Base-by-base conservation (phyloP, 441 rosid genomes). In the Arabidopsis lyrata region DNA sequence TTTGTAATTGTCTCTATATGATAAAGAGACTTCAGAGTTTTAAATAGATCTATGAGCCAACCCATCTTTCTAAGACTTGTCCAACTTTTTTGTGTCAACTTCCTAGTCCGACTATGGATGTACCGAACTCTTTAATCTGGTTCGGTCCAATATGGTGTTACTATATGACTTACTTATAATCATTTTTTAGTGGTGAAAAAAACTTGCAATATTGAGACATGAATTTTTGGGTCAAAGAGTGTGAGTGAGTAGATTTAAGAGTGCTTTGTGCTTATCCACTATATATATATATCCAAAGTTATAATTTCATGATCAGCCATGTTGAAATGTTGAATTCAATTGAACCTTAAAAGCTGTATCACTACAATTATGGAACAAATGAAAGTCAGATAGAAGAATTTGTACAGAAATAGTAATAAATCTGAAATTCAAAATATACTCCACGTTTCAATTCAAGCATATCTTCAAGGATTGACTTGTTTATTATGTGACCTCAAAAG, bases 231-330 rank as follows among this genome's bases (percentile, higher is more conserved):
- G 11, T 9, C 29, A 20, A 39, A 10, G 5, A n/a, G 14, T 3
- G 39, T 11, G 56, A 31, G 42, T 31, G 13, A 48, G 4, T 32
- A 48, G 55, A 64, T 8, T 12, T 13, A 18, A 49, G 42, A 49
- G 52, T 71, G 53, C 31, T 63, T 73, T 45, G 70, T 53, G 27
- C 50, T 65, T 56, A 56, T 36, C 69, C 42, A 36, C 31, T 38
- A 27, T 27, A 27, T 27, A 27, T 27, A n/a, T n/a, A n/a, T n/a
- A 45, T 47, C 34, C 16, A 56, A 5, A 35, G 34, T 32, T 68
- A 2, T 14, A 22, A 32, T 45, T 36, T n/a, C 48, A 64, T 11
- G 29, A 18, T 49, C 6, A 47, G 15, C 27, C 52, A 64, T 35
- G 65, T 56, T 35, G 3, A 48, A 74, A 49, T 35, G 61, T 58